phyloP scores from a whole-genome alignment of 768 basidiomycete genomes.

The Tremella yokohamensis region DNA sequence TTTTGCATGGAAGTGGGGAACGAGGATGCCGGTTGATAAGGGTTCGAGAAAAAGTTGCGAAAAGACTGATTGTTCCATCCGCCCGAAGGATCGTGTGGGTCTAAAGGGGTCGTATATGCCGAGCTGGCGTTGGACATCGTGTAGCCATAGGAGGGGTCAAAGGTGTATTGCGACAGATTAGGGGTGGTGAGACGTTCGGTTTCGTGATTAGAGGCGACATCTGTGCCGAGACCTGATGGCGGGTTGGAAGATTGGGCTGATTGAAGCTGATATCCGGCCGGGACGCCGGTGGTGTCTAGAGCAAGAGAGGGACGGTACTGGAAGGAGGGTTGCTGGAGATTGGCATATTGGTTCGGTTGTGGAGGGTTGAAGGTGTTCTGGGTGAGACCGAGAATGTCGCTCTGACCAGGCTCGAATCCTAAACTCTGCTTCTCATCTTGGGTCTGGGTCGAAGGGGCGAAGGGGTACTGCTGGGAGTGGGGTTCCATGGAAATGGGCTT shows the following conservation, averaged over 20 bases:
- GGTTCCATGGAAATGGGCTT: constrained; percentile 1
- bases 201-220: constrained; percentile 1
- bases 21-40: not conserved
- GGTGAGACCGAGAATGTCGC: not conserved
- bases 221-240: not conserved
- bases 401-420: constrained; percentile 1
- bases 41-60: not conserved
- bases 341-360: not conserved
- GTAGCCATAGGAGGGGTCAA: constrained; percentile 1
- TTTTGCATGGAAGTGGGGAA: not conserved
- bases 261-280: constrained; percentile 1
- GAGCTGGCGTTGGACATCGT: not conserved
- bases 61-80: not conserved
- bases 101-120: not conserved
- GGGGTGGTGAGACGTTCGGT: constrained; percentile 2
- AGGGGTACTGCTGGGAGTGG: not conserved
- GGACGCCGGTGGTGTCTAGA: not conserved
- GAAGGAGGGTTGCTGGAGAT: constrained; percentile 1
- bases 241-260: constrained; percentile 4
- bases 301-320: not conserved
- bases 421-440: constrained; percentile 5
- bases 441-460: not conserved
- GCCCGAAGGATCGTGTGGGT: not conserved
- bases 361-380: not conserved
- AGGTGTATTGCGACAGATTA: not conserved